phyloP scores from a whole-genome alignment of 1,284 basidiomycete species.

The Xanthoconium separans region DNA sequence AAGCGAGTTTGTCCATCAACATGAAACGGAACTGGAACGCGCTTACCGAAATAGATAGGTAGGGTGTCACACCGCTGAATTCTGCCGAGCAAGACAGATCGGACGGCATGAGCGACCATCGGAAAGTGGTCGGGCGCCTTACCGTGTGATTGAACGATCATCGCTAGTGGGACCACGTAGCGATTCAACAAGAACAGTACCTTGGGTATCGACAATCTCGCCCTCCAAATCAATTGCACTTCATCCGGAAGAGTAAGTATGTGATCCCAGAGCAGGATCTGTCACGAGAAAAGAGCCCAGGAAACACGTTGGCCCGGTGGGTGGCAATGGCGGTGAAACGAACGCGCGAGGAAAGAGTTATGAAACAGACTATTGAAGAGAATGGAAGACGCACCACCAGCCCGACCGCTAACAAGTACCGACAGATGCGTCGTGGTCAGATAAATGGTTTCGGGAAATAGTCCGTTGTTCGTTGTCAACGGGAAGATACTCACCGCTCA shows the following conservation, averaged over 20 bases:
- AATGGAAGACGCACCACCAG: slow-evolving; percentile 20
- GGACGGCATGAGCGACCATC: neutral
- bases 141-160: slow-evolving; percentile 42
- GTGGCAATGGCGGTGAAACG: neutral
- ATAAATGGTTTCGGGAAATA: neutral
- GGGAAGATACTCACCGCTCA: slow-evolving; percentile 21
- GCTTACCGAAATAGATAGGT: slow-evolving; percentile 21
- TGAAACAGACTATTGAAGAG: neutral
- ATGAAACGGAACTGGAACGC: neutral
- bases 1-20: neutral
- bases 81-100: slow-evolving; percentile 13
- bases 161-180: slow-evolving; percentile 42
- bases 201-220: slow-evolving; percentile 41
- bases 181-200: slow-evolving; percentile 46
- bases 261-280: slow-evolving; percentile 52
- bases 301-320: neutral
- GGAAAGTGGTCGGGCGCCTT: neutral
- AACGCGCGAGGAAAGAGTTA: neutral
- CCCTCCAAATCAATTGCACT: slow-evolving; percentile 46
- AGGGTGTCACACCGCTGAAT: slow-evolving; percentile 22
- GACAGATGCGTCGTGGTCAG: neutral
- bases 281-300: neutral
- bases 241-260: slow-evolving; percentile 46
- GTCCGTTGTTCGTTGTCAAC: neutral
- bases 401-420: slow-evolving; percentile 18